Evolutionary conservation across 2,329 filamentous ascomycete species (phyloP).

Genomic region (Fusarium austroafricanum): DNA sequence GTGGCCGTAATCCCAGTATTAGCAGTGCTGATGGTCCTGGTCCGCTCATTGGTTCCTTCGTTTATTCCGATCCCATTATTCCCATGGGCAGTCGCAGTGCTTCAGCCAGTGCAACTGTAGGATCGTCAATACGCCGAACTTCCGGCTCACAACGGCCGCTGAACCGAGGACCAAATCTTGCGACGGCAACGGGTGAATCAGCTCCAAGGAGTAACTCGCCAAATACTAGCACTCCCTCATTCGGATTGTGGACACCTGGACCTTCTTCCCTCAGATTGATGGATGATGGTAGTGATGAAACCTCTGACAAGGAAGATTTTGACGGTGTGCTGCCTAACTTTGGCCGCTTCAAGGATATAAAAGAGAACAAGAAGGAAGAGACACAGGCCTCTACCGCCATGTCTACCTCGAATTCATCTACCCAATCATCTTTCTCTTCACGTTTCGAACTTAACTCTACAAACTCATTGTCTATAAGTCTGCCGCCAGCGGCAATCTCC

Average conservation of each 20-base stretch:
- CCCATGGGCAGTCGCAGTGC: slow-evolving; percentile 57
- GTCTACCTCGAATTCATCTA: slow-evolving; percentile 24
- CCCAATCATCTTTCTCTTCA: slow-evolving; percentile 17
- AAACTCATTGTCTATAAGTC: slow-evolving; percentile 28
- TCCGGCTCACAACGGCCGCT: slow-evolving; percentile 46
- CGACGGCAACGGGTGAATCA: slow-evolving; percentile 26
- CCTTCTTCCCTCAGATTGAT: slow-evolving; percentile 58
- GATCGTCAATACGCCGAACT: slow-evolving; percentile 46
- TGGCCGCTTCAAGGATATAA: slow-evolving; percentile 50
- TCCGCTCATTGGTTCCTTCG: slow-evolving; percentile 52
- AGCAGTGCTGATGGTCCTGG: slow-evolving; percentile 36
- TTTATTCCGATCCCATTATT: slow-evolving; percentile 57
- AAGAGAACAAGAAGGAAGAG: slow-evolving; percentile 28
- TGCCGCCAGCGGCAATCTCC: slow-evolving; percentile 40
- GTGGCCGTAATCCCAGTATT: slow-evolving; percentile 44
- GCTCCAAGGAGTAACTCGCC: slow-evolving; percentile 40
- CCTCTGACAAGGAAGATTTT: slow-evolving; percentile 57
- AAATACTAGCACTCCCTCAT: slow-evolving; percentile 33
- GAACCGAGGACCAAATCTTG: slow-evolving; percentile 34
- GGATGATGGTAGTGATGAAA: slow-evolving; percentile 60
- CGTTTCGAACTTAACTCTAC: slow-evolving; percentile 38
- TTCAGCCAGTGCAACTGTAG: slow-evolving; percentile 56
- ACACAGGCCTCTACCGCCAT: background rate
- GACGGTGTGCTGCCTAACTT: slow-evolving; percentile 65
- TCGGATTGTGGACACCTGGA: slow-evolving; percentile 51